phyloP scores from a whole-genome alignment of 768 basidiomycete genomes.

The Boletus bicolor region DNA sequence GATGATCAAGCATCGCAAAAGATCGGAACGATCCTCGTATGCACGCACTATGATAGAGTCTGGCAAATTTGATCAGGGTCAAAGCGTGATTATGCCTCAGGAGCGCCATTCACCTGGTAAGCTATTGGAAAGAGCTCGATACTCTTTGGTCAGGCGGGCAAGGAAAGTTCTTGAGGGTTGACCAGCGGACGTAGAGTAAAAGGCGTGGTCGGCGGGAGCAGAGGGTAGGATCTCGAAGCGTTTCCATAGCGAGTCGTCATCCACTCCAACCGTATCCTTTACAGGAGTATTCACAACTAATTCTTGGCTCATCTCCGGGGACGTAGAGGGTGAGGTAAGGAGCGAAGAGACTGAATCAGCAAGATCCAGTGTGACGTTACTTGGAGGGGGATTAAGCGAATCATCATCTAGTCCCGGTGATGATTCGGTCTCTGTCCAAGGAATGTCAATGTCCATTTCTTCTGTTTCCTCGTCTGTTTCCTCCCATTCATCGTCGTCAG shows the following conservation, averaged over 20 bases:
- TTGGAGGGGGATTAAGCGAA: slow-evolving; percentile 13
- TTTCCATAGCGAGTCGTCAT: slow-evolving; percentile 57
- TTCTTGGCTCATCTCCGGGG: slow-evolving; percentile 34
- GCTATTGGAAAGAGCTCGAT: slow-evolving; percentile 72
- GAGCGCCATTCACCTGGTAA: slow-evolving; percentile 65
- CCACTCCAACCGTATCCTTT: slow-evolving; percentile 30
- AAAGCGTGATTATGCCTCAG: background rate
- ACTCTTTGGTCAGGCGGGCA: slow-evolving; percentile 76
- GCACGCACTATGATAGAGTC: slow-evolving; percentile 87
- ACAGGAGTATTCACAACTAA: slow-evolving; percentile 23
- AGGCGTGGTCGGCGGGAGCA: slow-evolving; percentile 83
- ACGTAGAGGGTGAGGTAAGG: slow-evolving; percentile 28
- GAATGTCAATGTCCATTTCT: slow-evolving; percentile 37
- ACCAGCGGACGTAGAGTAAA: slow-evolving; percentile 54
- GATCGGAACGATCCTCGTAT: slow-evolving; percentile 86
- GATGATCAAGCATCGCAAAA: slow-evolving; percentile 84
- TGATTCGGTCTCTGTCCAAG: slow-evolving; percentile 27
- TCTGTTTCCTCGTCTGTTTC: slow-evolving; percentile 34
- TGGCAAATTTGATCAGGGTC: slow-evolving; percentile 26
- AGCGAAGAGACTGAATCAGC: slow-evolving; percentile 24
- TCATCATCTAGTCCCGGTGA: slow-evolving; percentile 18
- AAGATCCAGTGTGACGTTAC: slow-evolving; percentile 18
- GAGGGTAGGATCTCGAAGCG: slow-evolving; percentile 77
- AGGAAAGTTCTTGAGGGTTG: slow-evolving; percentile 74
- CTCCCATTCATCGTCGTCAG: slow-evolving; percentile 41